A percentile compares a stretch with the other conserved stretches of the same genome.
Conservation (phyloP, 331 rosid genomes). For the Rhamnella rubrinervis region DNA sequence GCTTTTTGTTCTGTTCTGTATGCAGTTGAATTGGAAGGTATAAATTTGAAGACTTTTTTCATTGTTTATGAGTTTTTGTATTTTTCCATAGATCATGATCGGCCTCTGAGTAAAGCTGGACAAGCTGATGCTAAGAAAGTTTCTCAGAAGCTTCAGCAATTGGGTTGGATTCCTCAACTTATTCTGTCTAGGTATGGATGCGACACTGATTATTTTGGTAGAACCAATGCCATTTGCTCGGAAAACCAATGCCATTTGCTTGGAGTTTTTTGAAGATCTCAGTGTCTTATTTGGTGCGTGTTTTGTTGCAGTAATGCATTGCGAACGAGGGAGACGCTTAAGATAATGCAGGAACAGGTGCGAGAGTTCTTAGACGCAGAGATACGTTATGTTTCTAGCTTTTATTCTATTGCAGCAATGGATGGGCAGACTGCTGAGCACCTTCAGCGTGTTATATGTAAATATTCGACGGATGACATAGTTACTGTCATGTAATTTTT, state of each 20-base stretch:
- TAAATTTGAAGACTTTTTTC: background rate
- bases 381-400: slow-evolving; percentile 84
- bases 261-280: slow-evolving; percentile 9
- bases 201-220: background rate
- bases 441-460: slow-evolving; percentile 73
- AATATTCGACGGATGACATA: slow-evolving; percentile 71
- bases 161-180: slow-evolving; percentile 96
- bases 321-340: slow-evolving; percentile 81
- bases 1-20: background rate
- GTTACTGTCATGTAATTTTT: slow-evolving; percentile 75
- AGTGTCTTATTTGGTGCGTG: slow-evolving; percentile 23
- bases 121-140: slow-evolving; percentile 60
- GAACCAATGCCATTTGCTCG: background rate
- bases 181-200: slow-evolving; percentile 68
- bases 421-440: slow-evolving; percentile 99
- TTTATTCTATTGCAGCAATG: slow-evolving; percentile 94
- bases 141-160: slow-evolving; percentile 65
- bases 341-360: slow-evolving; percentile 80
- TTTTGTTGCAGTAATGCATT: slow-evolving; percentile 68
- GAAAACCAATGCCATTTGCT: background rate
- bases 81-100: slow-evolving; percentile 69
- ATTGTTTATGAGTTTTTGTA: background rate
- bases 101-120: slow-evolving; percentile 86
- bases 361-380: slow-evolving; percentile 66
- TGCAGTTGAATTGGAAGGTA: background rate